Evolutionary conservation across 805 yeast genomes (phyloP), one percentile per base, ranked within the genome.

Genomic region (Candida stauntonica): DNA sequence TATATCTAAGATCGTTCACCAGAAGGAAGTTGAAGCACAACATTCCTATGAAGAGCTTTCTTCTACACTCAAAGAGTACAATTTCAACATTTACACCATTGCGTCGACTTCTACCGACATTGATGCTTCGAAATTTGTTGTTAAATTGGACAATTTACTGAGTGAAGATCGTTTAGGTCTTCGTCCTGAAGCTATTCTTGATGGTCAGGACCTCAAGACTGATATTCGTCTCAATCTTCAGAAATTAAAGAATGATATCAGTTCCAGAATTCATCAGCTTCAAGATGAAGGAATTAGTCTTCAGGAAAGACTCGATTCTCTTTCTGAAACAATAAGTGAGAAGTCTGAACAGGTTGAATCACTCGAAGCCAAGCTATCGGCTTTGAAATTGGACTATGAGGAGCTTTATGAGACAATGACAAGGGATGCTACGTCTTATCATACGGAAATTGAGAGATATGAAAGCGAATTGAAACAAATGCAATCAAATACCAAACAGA

Each of bases 371-470:
- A 69, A 69, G 39, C 63, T 83, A 26, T 63, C 76, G 0, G 69
- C 73, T 16, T 60, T 66, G 19, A 77, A 77, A 50, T 61, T 72
- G 16, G 68, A 67, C 21, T 75, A 73, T 43, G 85, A 80, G 33
- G 77, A 74, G 36, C 61, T 75, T 9, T 72, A 71, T 49, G 79
- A 74, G 46, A 64, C 72, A 31, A 70, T 73, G 76, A 62, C 68
- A 31, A 64, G 74, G 47, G 77, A 77, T 46, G 62, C 72, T 19
- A 65, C 72, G 26, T 61, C 74, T 28, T 73, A 77, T 41, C 72
- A 75, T 37, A 72, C 79, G n/a, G 83, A 82, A 54, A 71, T 79
- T 36, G 89, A 81, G 55, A 72, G 73, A 52, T 58, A 78, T 38
- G 84, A 79, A 45, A 67, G 75, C 26, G 83, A 79, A 41, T 58